A percentile compares a stretch with the other conserved stretches of the same genome.
Conservation (phyloP, 805 yeast genomes). For the Ogataea nakhonphanomensis region DNA sequence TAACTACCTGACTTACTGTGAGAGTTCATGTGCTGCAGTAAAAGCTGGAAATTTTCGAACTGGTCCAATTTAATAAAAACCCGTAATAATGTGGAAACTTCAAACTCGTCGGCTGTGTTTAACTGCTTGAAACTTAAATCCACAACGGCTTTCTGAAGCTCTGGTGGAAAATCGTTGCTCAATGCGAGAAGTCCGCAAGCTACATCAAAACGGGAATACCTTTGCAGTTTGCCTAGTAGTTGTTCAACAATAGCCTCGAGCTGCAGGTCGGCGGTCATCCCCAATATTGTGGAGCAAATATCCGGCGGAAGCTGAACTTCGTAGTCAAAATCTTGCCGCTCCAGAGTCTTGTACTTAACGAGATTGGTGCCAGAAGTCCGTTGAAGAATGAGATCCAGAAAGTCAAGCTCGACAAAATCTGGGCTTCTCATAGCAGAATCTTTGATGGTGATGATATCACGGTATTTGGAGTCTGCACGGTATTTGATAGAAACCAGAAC, state of each 20-base stretch:
- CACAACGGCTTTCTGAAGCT: slow-evolving; percentile 5
- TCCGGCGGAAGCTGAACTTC: slow-evolving; percentile 5
- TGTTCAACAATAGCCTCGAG: slow-evolving; percentile 2
- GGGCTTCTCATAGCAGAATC: slow-evolving; percentile 13
- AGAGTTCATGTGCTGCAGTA: slow-evolving; percentile 8
- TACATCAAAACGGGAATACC: slow-evolving; percentile 11
- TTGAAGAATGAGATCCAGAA: slow-evolving; percentile 15
- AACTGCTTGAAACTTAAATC: slow-evolving; percentile 5
- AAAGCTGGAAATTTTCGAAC: slow-evolving; percentile 5
- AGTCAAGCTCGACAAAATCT: slow-evolving; percentile 7
- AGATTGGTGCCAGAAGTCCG: slow-evolving; percentile 2
- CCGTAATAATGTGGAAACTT: slow-evolving; percentile 8
- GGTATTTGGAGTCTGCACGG: slow-evolving; percentile 14
- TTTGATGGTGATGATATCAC: slow-evolving; percentile 18
- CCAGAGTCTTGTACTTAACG: background rate
- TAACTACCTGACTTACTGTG: background rate
- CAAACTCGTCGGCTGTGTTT: slow-evolving; percentile 5
- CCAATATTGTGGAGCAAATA: background rate
- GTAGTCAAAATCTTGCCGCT: background rate
- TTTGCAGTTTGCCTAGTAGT: background rate
- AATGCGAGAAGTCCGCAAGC: slow-evolving; percentile 5
- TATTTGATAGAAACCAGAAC: slow-evolving; percentile 11
- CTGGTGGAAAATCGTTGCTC: background rate
- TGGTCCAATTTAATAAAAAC: slow-evolving; percentile 7
- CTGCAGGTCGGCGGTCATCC: background rate